phyloP scores from a whole-genome alignment of 306 rosid species.

The Glycine tomentella region DNA sequence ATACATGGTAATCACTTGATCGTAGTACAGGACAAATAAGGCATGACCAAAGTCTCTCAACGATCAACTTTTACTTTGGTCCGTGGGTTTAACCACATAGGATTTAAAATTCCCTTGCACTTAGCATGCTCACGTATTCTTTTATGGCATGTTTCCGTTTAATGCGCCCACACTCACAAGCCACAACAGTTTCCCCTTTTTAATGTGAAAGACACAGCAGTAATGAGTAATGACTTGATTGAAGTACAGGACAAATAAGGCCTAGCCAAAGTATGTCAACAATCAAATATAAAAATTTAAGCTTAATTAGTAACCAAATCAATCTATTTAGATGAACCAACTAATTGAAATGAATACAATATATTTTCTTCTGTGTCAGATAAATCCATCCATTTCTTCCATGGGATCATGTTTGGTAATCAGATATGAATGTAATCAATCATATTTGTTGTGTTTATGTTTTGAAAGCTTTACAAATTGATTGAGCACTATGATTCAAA shows the following conservation, averaged over 20 bases:
- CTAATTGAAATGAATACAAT: slow-evolving; percentile 2
- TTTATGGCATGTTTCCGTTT: not conserved
- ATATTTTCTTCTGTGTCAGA: not conserved
- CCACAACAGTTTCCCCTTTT: slow-evolving; percentile 5
- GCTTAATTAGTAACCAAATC: slow-evolving; percentile 7
- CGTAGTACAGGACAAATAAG: not conserved
- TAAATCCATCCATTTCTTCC: slow-evolving; percentile 27
- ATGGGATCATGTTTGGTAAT: not conserved
- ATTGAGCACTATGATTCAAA: not conserved
- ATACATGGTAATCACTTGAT: not conserved
- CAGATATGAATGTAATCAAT: not conserved
- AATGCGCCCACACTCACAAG: slow-evolving; percentile 3
- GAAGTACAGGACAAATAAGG: not conserved
- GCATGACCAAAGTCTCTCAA: slow-evolving; percentile 28
- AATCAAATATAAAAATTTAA: slow-evolving; percentile 16
- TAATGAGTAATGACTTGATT: not conserved
- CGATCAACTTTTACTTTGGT: too few species aligned
- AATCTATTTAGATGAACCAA: slow-evolving; percentile 24
- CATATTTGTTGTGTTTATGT: not conserved
- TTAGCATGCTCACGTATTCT: not conserved
- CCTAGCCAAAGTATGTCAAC: slow-evolving; percentile 25
- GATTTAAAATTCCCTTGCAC: too few species aligned
- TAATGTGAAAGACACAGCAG: not conserved
- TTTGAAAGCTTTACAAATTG: slow-evolving; percentile 23
- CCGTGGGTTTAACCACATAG: too few species aligned